Percentiles rank a stretch among this genome's conserved stretches.
These are phyloP conservation scores for Trichoderma reesei DNA, from an alignment of 495 filamentous ascomycete species.

Conservation along the genomic window DNA sequence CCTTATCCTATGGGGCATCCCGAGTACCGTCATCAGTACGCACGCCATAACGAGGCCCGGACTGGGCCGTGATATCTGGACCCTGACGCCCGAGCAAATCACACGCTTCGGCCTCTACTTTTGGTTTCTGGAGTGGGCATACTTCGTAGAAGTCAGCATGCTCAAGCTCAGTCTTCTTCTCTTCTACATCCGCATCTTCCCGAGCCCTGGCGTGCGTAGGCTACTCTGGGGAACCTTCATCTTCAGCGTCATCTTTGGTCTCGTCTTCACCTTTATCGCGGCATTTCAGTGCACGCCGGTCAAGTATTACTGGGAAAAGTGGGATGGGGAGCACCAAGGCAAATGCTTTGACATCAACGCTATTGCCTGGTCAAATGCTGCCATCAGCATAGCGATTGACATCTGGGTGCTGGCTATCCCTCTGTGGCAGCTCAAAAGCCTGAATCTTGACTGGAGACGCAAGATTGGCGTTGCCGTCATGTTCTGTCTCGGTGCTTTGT, in stretches of 20 bases:
- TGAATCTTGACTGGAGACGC: slow-evolving; percentile 35
- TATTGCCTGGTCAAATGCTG: slow-evolving; percentile 33
- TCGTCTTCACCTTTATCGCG: slow-evolving; percentile 14
- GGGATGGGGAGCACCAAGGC: slow-evolving; percentile 18
- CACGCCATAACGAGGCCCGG: slow-evolving; percentile 18
- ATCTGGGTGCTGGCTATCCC: slow-evolving; percentile 43
- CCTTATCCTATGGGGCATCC: slow-evolving; percentile 12
- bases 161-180: slow-evolving; percentile 34
- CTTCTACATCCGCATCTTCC: slow-evolving; percentile 31
- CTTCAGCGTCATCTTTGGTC: slow-evolving; percentile 13
- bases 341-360: slow-evolving; percentile 16
- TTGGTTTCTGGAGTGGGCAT: slow-evolving; percentile 19
- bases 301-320: slow-evolving; percentile 22
- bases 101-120: slow-evolving; percentile 18
- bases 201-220: slow-evolving; percentile 10
- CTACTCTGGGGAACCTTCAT: slow-evolving; percentile 20
- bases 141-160: slow-evolving; percentile 22
- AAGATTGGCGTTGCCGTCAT: slow-evolving; percentile 42
- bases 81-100: slow-evolving; percentile 17
- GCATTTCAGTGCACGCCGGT: slow-evolving; percentile 25
- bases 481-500: slow-evolving; percentile 47
- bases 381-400: slow-evolving; percentile 45
- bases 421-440: slow-evolving; percentile 31
- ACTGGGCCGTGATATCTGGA: slow-evolving; percentile 28
- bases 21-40: slow-evolving; percentile 9